Conservation (phyloP, 257 asterid species). For the Solanum corneliomulleri region DNA sequence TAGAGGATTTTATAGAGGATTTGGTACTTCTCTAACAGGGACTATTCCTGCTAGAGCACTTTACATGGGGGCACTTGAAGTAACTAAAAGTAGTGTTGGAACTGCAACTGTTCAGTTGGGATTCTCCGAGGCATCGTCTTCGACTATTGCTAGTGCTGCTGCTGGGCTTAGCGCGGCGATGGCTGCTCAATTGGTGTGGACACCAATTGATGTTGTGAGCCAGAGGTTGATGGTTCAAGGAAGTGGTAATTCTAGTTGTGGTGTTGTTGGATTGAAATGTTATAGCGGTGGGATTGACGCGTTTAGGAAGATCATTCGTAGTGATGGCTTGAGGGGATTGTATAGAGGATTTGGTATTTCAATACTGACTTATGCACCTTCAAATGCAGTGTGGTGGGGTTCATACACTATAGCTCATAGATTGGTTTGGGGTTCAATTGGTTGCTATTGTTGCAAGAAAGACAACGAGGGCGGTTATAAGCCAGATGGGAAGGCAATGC, state of each 20-base stretch:
- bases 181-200: slow-evolving; percentile 99
- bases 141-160: slow-evolving; percentile 79
- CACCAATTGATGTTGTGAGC: slow-evolving; percentile 90
- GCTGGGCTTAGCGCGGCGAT: slow-evolving; percentile 92
- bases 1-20: slow-evolving; percentile 82
- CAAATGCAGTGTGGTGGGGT: slow-evolving; percentile 99
- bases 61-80: slow-evolving; percentile 93
- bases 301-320: slow-evolving; percentile 47
- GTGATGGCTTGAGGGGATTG: slow-evolving; percentile 73
- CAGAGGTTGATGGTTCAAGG: slow-evolving; percentile 99
- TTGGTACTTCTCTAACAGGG: slow-evolving; percentile 84
- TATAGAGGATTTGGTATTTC: slow-evolving; percentile 96
- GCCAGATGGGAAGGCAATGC: slow-evolving; percentile 63
- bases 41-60: slow-evolving; percentile 96
- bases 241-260: slow-evolving; percentile 10
- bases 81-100: slow-evolving; percentile 83
- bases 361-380: slow-evolving; percentile 88
- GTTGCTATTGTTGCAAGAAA: slow-evolving; percentile 52
- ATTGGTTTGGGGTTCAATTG: slow-evolving; percentile 49
- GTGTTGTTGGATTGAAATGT: slow-evolving; percentile 37
- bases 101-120: slow-evolving; percentile 48
- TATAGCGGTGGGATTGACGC: slow-evolving; percentile 88
- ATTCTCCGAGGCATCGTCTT: slow-evolving; percentile 60
- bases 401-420: slow-evolving; percentile 76
- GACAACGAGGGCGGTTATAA: slow-evolving; percentile 32